Evolutionary conservation across 257 asterid genomes (phyloP).

Genomic region (Solanum gracilifrons): DNA sequence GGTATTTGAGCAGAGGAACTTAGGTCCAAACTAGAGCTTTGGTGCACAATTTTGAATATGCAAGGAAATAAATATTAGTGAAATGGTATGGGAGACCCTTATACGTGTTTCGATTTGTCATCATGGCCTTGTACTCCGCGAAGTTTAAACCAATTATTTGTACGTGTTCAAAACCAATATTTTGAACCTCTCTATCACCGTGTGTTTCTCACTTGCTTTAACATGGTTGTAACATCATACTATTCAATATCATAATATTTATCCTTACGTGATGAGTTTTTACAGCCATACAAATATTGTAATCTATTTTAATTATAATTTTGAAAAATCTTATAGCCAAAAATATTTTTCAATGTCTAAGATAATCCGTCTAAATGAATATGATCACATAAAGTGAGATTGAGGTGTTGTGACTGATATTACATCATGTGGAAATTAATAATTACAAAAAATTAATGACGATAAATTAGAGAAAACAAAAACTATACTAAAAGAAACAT

Average conservation of each 20-base stretch:
- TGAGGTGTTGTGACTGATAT: background rate
- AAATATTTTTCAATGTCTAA: background rate
- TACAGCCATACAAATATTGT: background rate
- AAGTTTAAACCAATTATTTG: background rate
- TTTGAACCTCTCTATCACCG: no score
- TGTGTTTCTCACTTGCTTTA: no score
- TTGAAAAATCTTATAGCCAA: background rate
- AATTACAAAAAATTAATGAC: no score
- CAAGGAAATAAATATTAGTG: background rate
- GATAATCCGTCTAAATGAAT: background rate
- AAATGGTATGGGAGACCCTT: background rate
- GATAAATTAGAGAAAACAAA: no score
- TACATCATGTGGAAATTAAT: background rate
- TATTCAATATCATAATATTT: accelerated
- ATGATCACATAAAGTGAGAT: background rate
- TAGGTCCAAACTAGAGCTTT: background rate
- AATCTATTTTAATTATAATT: background rate
- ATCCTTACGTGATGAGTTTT: background rate
- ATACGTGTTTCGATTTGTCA: no score
- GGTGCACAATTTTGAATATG: background rate
- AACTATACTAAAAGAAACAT: background rate
- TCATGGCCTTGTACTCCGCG: background rate
- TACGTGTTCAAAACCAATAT: no score
- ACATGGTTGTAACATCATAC: no score
- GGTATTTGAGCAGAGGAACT: no score